Percentiles rank a stretch among this genome's conserved stretches.
phyloP scores from a whole-genome alignment of 139 green algal genomes.

The Coelastrella sp. region DNA sequence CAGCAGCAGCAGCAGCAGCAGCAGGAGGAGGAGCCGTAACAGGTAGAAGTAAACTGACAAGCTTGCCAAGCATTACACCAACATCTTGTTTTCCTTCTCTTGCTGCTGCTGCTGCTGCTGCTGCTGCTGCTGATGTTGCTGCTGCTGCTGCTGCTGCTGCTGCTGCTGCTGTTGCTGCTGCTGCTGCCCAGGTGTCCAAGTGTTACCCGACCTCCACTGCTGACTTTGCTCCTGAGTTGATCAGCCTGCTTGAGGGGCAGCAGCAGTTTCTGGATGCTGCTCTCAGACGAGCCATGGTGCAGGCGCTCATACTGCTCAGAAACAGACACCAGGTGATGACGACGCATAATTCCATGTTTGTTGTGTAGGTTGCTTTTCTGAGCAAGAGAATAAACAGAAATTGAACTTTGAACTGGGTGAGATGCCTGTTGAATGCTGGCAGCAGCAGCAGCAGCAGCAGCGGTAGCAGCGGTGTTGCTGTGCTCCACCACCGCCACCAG shows the following conservation, averaged over 20 bases:
- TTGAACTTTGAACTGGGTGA: too few species aligned
- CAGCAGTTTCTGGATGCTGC: constrained; percentile 72
- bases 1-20: background rate
- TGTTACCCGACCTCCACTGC: constrained; percentile 80
- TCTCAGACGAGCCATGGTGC: constrained; percentile 52
- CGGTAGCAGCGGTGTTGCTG: too few species aligned
- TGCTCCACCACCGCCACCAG: too few species aligned
- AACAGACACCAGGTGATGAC: constrained; percentile 23
- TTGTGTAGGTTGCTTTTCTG: too few species aligned
- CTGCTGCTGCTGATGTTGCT: background rate
- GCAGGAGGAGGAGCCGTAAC: background rate
- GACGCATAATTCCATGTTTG: too few species aligned
- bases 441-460: too few species aligned
- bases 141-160: background rate
- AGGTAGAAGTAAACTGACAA: too few species aligned
- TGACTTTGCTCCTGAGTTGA: constrained; percentile 81
- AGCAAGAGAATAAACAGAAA: too few species aligned
- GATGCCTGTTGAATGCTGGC: too few species aligned
- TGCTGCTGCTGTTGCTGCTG: background rate
- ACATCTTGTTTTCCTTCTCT: too few species aligned
- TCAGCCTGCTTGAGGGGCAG: constrained; percentile 90
- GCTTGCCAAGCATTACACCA: too few species aligned
- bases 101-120: background rate
- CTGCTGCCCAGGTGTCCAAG: constrained; percentile 66
- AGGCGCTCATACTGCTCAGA: constrained; percentile 10